Evolutionary conservation across 176 grass and related monocot species (phyloP), one percentile per base, ranked within the genome.

Genomic region (Ensete ventricosum): DNA sequence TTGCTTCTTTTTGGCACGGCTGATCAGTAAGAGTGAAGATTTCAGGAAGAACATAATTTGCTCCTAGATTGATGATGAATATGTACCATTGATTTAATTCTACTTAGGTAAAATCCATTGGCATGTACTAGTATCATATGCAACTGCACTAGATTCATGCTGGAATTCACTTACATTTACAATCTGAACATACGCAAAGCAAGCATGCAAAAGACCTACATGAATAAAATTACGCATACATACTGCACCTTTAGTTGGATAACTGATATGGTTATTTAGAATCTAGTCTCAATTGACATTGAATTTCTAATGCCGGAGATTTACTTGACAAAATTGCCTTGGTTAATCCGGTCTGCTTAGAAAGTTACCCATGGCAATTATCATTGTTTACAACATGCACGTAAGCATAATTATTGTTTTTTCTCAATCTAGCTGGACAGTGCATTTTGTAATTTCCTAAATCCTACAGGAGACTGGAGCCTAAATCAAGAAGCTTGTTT

Each of bases 401-500:
- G 13, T 13, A 5, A 54, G 11, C 52, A 25, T 74, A 2, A 62
- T 16, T 7, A 29, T 14, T 43, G 19, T 34, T 73, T 62, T 76
- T 62, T 52, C 22, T 27, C 76, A 78, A 27, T 1, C 34, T 43
- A 43, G 34, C 34, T 43, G 34, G 34, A 43, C 34, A 43, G 4
- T 24, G 68, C 76, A 79, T 76, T 86, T 54, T 65, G 69, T 86
- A 72, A 82, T 80, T 55, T n/a, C 72, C 13, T 57, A 9, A 27
- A 14, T 24, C 53, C 9, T 53, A 24, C 83, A 99, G 95, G 90
- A 89, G 83, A 85, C 82, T 99, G 81, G 95, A 99, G 69, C 83
- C 95, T 59, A 93, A 81, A 85, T 94, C 90, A 9, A 92, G 93
- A 77, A 89, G 78, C 62, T 78, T 99, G 58, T 76, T 91, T 62